Percentiles rank a stretch among this genome's conserved stretches.
Conservation (phyloP, 108 stramenopile species). For the Skeletonema costatum region DNA sequence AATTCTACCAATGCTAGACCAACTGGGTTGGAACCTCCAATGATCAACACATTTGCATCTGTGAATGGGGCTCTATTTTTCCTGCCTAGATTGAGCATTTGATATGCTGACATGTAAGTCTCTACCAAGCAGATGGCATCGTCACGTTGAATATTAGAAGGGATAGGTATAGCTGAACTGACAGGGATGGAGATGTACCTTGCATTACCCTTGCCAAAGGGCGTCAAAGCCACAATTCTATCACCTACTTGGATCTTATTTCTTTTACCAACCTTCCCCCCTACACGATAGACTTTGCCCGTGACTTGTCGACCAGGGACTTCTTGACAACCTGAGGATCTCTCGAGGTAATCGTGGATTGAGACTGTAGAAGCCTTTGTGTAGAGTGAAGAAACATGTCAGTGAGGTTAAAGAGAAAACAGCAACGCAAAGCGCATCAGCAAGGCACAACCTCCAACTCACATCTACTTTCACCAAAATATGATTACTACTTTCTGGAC, state of each 20-base stretch:
- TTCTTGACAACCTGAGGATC: slow-evolving; percentile 38
- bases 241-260: slow-evolving; percentile 48
- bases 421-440: not conserved
- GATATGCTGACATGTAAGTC: slow-evolving; percentile 79
- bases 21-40: slow-evolving; percentile 59
- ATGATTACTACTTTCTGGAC: slow-evolving; percentile 31
- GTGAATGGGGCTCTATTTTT: slow-evolving; percentile 36
- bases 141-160: slow-evolving; percentile 39
- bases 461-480: slow-evolving; percentile 61
- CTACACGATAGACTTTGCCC: slow-evolving; percentile 48
- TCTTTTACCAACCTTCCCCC: slow-evolving; percentile 11
- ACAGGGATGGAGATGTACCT: slow-evolving; percentile 52
- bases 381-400: not conserved
- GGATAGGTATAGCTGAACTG: slow-evolving; percentile 56
- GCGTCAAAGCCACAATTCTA: slow-evolving; percentile 59
- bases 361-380: slow-evolving; percentile 71
- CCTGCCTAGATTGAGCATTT: slow-evolving; percentile 48
- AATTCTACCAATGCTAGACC: slow-evolving; percentile 72
- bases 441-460: slow-evolving; percentile 6
- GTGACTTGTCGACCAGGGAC: slow-evolving; percentile 67
- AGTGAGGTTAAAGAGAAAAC: not conserved
- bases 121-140: slow-evolving; percentile 63
- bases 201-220: slow-evolving; percentile 69
- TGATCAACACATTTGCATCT: slow-evolving; percentile 64
- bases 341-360: slow-evolving; percentile 53